A percentile compares a stretch with the other conserved stretches of the same genome.
Evolutionary conservation across 192 early-diverging fungal species (phyloP).

Genomic region (Podila horticola): DNA sequence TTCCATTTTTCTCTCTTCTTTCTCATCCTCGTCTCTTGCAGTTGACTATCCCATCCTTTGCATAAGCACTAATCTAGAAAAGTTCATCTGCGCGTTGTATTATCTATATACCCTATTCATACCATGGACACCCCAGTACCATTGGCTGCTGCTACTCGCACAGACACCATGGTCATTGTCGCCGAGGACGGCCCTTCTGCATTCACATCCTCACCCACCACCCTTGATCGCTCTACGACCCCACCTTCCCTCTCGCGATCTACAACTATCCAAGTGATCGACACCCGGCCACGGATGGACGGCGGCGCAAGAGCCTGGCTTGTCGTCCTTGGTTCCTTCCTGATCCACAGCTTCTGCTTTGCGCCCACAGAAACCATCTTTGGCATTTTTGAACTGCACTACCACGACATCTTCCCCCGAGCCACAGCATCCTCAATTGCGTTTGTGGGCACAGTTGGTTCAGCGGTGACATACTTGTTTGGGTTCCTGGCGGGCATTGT

Average conservation of each 20-base stretch:
- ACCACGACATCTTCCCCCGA: constrained; percentile 41
- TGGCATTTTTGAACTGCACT: constrained; percentile 55
- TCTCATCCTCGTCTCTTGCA: not conserved
- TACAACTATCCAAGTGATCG: not conserved
- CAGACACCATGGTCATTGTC: not conserved
- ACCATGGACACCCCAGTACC: not conserved
- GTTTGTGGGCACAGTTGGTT: constrained; percentile 39
- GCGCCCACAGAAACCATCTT: constrained; percentile 53
- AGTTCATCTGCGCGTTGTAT: not conserved
- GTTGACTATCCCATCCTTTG: not conserved
- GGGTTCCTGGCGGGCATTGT: constrained; percentile 46
- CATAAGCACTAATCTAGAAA: not conserved
- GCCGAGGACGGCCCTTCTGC: not conserved
- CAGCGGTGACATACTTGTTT: constrained; percentile 29
- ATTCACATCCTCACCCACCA: not conserved
- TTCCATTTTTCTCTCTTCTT: not conserved
- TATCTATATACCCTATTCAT: not conserved
- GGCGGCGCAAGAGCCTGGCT: constrained; percentile 57
- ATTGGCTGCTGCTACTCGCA: not conserved
- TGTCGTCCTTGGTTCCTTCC: constrained; percentile 53
- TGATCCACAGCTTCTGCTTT: constrained; percentile 50
- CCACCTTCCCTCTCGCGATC: not conserved
- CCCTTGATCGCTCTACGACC: not conserved
- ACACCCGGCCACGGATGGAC: constrained; percentile 23
- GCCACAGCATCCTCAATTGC: constrained; percentile 48